phyloP scores from a whole-genome alignment of 148 eudicot genomes.

The Spergularia bocconei region DNA sequence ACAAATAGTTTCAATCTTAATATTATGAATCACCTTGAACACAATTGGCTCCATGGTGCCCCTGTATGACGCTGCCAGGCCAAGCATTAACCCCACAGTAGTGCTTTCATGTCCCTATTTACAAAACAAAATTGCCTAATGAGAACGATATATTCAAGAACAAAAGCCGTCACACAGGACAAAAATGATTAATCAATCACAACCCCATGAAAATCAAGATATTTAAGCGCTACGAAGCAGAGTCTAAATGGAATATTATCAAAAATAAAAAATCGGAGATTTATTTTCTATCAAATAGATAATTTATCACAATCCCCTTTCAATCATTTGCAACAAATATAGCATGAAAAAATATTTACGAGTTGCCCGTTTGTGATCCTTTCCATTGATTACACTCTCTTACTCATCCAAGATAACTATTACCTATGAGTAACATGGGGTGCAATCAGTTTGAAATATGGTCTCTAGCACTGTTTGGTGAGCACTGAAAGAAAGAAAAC shows the following conservation, averaged over 20 bases:
- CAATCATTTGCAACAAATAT: neutral
- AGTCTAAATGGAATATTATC: neutral
- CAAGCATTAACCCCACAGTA: slow-evolving; percentile 96
- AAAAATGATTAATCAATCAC: neutral
- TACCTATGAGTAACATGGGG: neutral
- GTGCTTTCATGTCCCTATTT: slow-evolving; percentile 91
- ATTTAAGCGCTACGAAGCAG: neutral
- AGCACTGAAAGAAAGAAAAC: too few relatives aligned
- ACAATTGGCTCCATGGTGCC: slow-evolving; percentile 93
- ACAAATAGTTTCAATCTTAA: neutral
- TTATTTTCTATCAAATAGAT: neutral
- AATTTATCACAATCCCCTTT: neutral
- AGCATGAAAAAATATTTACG: neutral
- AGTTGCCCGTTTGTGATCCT: too few relatives aligned
- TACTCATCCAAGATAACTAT: neutral
- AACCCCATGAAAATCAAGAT: neutral
- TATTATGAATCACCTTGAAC: slow-evolving; percentile 59
- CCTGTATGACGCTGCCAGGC: slow-evolving; percentile 93
- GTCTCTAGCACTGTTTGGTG: neutral
- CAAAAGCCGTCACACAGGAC: neutral
- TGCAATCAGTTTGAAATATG: neutral
- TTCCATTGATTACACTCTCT: too few relatives aligned
- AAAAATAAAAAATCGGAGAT: neutral
- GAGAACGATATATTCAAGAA: slow-evolving; percentile 4
- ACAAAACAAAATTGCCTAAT: slow-evolving; percentile 12